Evolutionary conservation across 192 early-diverging fungal species (phyloP).

Genomic region (Gamsiella multidivaricata): DNA sequence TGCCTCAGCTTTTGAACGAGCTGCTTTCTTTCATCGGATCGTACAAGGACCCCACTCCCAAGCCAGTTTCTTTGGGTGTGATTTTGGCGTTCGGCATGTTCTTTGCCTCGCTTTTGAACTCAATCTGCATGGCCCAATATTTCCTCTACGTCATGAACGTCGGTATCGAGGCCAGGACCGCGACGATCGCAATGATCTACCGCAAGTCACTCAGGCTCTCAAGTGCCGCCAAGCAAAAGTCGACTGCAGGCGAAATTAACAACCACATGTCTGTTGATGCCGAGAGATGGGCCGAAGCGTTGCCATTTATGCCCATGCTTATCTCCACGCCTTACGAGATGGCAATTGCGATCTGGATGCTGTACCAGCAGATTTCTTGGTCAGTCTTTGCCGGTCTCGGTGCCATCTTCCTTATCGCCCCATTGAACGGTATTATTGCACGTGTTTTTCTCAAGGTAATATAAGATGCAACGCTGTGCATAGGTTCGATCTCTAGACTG

Average conservation of each 20-base stretch:
- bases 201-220: constrained; percentile 54
- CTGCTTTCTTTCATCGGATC: constrained; percentile 43
- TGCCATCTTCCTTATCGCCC: constrained; percentile 17
- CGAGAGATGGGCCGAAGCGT: constrained; percentile 41
- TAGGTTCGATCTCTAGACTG: too few relatives aligned
- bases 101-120: constrained; percentile 32
- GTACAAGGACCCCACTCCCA: constrained; percentile 9
- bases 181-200: constrained; percentile 54
- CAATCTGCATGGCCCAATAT: constrained; percentile 44
- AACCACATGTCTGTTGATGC: constrained; percentile 59
- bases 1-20: constrained; percentile 47
- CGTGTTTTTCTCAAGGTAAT: constrained; percentile 47
- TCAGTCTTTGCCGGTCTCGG: constrained; percentile 40
- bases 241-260: constrained; percentile 55
- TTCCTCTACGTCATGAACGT: constrained; percentile 30
- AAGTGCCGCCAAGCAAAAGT: constrained; percentile 51
- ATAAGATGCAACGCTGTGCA: too few relatives aligned
- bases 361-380: constrained; percentile 48
- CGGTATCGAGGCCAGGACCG: constrained; percentile 49
- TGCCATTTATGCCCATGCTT: constrained; percentile 37
- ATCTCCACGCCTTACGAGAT: constrained; percentile 39
- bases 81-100: constrained; percentile 55
- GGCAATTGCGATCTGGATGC: constrained; percentile 40
- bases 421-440: constrained; percentile 36
- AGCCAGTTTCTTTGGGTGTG: constrained; percentile 41